Evolutionary conservation across 2,329 filamentous ascomycete genomes (phyloP).

Genomic region (Podosphaera xanthii): DNA sequence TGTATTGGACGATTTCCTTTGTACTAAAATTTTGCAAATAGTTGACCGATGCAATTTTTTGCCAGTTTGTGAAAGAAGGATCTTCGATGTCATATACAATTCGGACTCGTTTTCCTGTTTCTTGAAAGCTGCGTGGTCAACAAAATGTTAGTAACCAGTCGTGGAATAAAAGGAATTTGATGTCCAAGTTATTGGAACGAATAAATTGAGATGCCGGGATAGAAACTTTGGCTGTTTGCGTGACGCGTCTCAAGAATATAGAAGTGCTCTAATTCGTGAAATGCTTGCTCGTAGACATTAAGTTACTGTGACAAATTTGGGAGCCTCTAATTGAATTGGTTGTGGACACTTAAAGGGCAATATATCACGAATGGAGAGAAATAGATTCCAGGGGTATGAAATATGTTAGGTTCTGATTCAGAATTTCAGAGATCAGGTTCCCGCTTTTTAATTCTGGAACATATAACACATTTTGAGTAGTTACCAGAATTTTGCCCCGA

Average conservation of each 20-base stretch:
- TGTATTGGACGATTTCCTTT: no score
- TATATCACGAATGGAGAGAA: no score
- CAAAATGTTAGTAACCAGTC: neutral
- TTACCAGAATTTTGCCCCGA: no score
- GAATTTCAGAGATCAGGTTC: no score
- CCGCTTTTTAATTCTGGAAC: no score
- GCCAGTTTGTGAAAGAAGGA: no score
- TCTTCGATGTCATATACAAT: neutral
- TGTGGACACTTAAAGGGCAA: no score
- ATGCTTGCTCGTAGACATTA: neutral
- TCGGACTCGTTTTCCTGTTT: neutral
- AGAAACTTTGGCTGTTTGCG: neutral
- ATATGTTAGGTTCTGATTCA: no score
- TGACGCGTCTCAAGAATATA: neutral
- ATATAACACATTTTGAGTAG: no score
- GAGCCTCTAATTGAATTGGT: neutral
- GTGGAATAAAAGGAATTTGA: neutral
- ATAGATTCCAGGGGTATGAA: no score
- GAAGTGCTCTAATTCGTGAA: neutral
- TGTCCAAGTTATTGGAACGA: neutral
- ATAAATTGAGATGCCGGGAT: neutral
- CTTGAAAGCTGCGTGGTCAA: neutral
- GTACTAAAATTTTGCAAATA: no score
- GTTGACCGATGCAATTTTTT: no score
- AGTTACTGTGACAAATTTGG: neutral